Conservation (phyloP, 768 basidiomycete genomes). For the Trametes sanguinea region DNA sequence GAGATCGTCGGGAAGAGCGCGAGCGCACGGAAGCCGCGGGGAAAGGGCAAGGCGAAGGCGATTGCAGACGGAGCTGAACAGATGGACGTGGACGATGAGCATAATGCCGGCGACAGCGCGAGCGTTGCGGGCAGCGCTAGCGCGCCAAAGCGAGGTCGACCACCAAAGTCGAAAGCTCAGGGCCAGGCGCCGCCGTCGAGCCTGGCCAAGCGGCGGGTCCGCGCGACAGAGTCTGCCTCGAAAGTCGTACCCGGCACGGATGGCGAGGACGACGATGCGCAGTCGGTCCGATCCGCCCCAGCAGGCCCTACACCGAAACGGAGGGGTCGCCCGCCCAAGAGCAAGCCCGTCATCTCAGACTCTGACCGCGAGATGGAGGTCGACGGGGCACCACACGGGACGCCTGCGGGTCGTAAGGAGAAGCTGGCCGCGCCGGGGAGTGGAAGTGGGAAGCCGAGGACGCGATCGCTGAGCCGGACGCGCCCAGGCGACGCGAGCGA, state of each 20-base stretch:
- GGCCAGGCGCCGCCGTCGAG: constrained; percentile 4
- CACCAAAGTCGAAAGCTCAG: constrained; percentile 21
- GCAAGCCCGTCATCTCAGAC: constrained; percentile 25
- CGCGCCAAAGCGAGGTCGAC: constrained; percentile 19
- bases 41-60: constrained; percentile 26
- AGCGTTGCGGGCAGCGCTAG: constrained; percentile 23
- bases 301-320: constrained; percentile 13
- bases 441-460: constrained; percentile 11
- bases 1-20: constrained; percentile 31
- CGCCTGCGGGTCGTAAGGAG: constrained; percentile 6
- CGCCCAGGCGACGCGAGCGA: constrained; percentile 14
- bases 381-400: background rate
- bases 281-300: constrained; percentile 20
- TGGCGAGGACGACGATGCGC: constrained; percentile 21
- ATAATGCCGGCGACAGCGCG: constrained; percentile 18
- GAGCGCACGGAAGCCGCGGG: constrained; percentile 19
- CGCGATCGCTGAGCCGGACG: constrained; percentile 27
- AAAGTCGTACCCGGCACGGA: constrained; percentile 20
- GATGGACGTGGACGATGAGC: constrained; percentile 31
- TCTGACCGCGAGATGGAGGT: constrained; percentile 26
- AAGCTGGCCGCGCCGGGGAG: constrained; percentile 4
- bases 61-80: constrained; percentile 20
- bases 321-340: constrained; percentile 26
- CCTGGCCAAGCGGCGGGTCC: constrained; percentile 16
- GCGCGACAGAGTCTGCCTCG: constrained; percentile 6